Base-by-base conservation (phyloP, 768 basidiomycete species). In the Rhizopogon vinicolor region DNA sequence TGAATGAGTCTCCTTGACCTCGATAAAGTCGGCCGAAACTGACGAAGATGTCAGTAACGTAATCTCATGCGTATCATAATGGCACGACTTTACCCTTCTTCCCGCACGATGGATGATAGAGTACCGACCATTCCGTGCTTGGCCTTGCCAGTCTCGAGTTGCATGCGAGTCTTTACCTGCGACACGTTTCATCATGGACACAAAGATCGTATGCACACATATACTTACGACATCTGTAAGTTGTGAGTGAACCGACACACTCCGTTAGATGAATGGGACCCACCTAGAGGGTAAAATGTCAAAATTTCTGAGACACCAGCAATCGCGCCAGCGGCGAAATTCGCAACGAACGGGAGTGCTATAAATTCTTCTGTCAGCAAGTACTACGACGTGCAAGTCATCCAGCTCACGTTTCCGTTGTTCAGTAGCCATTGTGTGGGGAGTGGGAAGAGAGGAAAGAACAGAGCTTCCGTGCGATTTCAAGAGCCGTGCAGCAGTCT, bases 151-250 rank as follows among this genome's bases (percentile, higher is more conserved):
- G 86, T 90, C 68, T 91, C 89, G n/a, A 99, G 79, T 69, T 99
- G 97, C 86, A 98, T 95, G 28, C 97, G 91, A 19, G 97, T 99
- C 76, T 99, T 98, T 68, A 98, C 93, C 91, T 93, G 66, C 43
- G 56, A 40, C 43, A 59, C 55, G 16, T 57, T 54, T 41, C 59
- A 50, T 56, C 41, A 19, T 13, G 28, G 7, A 43, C 42, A 52
- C 39, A 51, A 46, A 25, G 42, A 43, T 46, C 28, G 31, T 54
- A 48, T 7, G 12, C 10, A 55, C 4, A 5, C 8, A 8, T 29
- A 16, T 29, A 83, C 91, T 64, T 73, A 93, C 91, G 65, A 96
- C 93, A 91, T 96, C 93, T 89, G 70, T 42, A 35, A 18, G n/a
- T 13, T n/a, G 60, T n/a, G 41, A 12, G 44, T 55, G 43, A 59